phyloP scores from a whole-genome alignment of 495 filamentous ascomycete species.

The Neurospora hispaniola region DNA sequence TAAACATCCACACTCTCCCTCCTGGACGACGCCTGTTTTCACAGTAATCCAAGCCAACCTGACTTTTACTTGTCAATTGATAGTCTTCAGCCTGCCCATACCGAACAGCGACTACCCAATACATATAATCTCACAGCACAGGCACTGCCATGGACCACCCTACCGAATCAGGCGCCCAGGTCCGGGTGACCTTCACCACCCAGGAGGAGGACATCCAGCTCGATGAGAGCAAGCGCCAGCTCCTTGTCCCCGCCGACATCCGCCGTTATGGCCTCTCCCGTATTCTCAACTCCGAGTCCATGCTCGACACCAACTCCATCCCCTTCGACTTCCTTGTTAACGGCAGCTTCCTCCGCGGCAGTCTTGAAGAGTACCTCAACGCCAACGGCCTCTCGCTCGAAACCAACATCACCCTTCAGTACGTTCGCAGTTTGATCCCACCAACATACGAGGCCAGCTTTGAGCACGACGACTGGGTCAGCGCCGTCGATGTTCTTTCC shows the following conservation, averaged over 20 bases:
- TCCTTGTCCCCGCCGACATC: conserved; percentile 56
- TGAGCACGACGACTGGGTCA: conserved; percentile 95
- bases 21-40: background rate
- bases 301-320: conserved; percentile 69
- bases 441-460: conserved; percentile 78
- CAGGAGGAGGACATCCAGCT: conserved; percentile 46
- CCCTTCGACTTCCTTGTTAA: conserved; percentile 95
- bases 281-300: conserved; percentile 73
- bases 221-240: conserved; percentile 40
- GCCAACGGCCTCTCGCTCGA: conserved; percentile 80
- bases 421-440: conserved; percentile 81
- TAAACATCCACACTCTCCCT: background rate
- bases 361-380: conserved; percentile 79
- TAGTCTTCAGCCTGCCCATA: background rate
- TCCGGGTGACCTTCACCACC: conserved; percentile 50
- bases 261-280: conserved; percentile 85
- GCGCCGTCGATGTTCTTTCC: conserved; percentile 78
- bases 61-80: background rate
- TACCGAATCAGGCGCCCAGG: conserved; percentile 21
- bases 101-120: background rate
- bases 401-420: conserved; percentile 77
- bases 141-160: conserved; percentile 17
- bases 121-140: background rate
- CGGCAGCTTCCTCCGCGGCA: conserved; percentile 78
- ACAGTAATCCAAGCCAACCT: background rate